Conservation (phyloP, 169 alveolate species). For the Condylostoma magnum region DNA sequence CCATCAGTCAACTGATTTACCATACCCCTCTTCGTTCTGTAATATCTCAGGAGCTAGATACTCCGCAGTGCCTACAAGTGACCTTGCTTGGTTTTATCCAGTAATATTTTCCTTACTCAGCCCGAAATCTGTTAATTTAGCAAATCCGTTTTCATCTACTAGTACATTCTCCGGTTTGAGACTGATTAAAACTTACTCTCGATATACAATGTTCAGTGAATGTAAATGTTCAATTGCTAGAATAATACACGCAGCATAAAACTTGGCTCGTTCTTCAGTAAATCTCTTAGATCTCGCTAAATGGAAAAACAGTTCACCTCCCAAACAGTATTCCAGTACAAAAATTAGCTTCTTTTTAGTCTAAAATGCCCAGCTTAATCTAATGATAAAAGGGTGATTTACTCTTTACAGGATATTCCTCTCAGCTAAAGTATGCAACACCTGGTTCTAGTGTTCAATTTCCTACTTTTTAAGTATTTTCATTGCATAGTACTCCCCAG, state of each 20-base stretch:
- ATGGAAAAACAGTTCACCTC: constrained; percentile 89
- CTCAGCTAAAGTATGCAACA: constrained; percentile 81
- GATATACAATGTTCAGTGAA: constrained; percentile 71
- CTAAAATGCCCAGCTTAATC: constrained; percentile 82
- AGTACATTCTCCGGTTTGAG: constrained; percentile 79
- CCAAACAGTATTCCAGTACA: constrained; percentile 88
- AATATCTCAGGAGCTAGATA: constrained; percentile 85
- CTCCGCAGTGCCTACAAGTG: constrained; percentile 80
- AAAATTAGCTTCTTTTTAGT: constrained; percentile 78
- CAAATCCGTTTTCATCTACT: constrained; percentile 70
- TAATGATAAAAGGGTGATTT: constrained; percentile 86
- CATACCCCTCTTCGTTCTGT: constrained; percentile 59
- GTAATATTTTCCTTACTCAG: constrained; percentile 67
- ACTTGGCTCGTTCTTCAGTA: constrained; percentile 83
- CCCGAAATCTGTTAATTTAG: constrained; percentile 82
- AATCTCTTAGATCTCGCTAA: constrained; percentile 78
- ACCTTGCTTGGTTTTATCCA: constrained; percentile 47
- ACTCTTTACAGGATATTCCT: constrained; percentile 72
- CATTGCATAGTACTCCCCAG: constrained; percentile 83
- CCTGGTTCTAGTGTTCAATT: constrained; percentile 71
- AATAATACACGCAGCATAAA: constrained; percentile 87
- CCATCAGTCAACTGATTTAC: constrained; percentile 82
- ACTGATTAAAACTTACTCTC: constrained; percentile 56
- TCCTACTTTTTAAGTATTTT: constrained; percentile 83
- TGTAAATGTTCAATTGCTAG: constrained; percentile 88